phyloP scores from a whole-genome alignment of 257 asterid genomes.

The Solanum paucissectum region DNA sequence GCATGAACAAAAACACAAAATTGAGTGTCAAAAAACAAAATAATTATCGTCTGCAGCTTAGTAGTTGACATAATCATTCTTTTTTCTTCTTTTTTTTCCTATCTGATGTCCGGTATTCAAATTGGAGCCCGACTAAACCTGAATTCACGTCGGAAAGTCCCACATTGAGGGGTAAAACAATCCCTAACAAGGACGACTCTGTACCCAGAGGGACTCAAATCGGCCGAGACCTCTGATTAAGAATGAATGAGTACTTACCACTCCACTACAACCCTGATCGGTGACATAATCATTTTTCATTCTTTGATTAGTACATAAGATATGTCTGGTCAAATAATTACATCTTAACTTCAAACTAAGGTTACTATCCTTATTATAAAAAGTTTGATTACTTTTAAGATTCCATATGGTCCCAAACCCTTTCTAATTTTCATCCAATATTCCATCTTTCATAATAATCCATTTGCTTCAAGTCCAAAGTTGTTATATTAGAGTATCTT shows the following conservation, averaged over 20 bases:
- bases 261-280: too few species aligned
- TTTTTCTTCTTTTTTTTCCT: too few species aligned
- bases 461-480: conserved; percentile 12
- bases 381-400: conserved; percentile 11
- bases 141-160: fast-evolving
- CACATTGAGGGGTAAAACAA: not conserved
- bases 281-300: conserved; percentile 12
- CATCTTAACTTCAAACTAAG: conserved; percentile 18
- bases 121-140: not conserved
- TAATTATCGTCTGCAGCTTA: not conserved
- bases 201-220: too few species aligned
- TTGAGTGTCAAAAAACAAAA: not conserved
- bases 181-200: not conserved
- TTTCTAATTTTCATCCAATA: not conserved
- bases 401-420: conserved; percentile 16
- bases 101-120: fast-evolving
- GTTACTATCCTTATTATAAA: conserved; percentile 6
- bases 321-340: conserved; percentile 28
- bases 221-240: not conserved
- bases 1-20: not conserved
- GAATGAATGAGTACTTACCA: not conserved
- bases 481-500: conserved; percentile 4
- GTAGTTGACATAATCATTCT: conserved; percentile 16
- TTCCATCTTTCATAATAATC: not conserved
- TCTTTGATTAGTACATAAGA: conserved; percentile 15